Base-by-base conservation (phyloP, 2,329 filamentous ascomycete species). In the Coleophoma cylindrospora region DNA sequence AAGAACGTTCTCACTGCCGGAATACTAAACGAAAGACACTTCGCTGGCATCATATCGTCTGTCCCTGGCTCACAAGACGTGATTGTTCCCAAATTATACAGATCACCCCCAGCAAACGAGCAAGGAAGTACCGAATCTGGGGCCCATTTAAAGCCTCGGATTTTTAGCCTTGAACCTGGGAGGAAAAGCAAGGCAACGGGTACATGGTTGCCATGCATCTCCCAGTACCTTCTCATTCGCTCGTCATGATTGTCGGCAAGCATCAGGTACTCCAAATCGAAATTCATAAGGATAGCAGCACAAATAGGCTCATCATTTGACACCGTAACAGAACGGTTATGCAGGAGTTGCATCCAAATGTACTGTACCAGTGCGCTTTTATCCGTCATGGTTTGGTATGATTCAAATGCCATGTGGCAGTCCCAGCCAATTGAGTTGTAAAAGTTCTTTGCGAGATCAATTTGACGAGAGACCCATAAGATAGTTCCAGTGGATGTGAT, bases 361-460 rank as follows among this genome's bases (percentile, higher is more conserved):
- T 37, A 48, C 32, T 36, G 27, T 27, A 51, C n/a, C 13, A 44
- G 36, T 12, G 12, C 4, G 36, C 14, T 17, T 14, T 17, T 22
- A n/a, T 11, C 40, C 34, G 40, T 40, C 41, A 48, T 13, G 1
- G 32, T n/a, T 27, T 43, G 21, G 34, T 48, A 48, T 11, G 22
- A 27, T 21, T 48, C 38, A 27, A 51, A 51, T 10, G 37, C 19
- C 34, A 21, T 51, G 8, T 44, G 37, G 33, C 50, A 51, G 21
- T 51, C 50, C 50, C 50, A 54, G 11, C 43, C 46, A 21, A 51
- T 38, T 11, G 43, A 47, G 43, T 54, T 49, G 21, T 32, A 54
- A 37, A 49, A 49, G 22, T 51, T 49, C 2, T 47, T 2, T 11
- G 22, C 32, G 5, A 51, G 14, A 34, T 51, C 52, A 12, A 34